Evolutionary conservation across 257 asterid species (phyloP).

Genomic region (Penstemon barbatus): DNA sequence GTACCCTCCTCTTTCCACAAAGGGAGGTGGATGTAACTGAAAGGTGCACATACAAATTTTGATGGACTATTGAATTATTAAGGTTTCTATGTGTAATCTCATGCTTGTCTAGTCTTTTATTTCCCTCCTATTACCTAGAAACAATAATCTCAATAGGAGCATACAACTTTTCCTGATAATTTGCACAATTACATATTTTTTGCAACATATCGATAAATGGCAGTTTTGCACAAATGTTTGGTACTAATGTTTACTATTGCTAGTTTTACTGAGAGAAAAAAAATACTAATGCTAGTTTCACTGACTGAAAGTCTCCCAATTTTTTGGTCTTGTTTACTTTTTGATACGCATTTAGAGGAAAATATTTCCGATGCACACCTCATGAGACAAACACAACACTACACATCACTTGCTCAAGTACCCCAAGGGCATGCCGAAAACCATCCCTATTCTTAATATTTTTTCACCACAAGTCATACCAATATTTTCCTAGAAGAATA

Average conservation of each 20-base stretch:
- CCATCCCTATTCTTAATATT: no score
- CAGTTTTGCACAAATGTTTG: neutral
- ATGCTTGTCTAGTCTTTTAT: neutral
- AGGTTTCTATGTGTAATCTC: neutral
- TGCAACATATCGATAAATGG: neutral
- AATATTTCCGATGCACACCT: no score
- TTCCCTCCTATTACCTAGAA: conserved; percentile 1
- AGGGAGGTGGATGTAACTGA: neutral
- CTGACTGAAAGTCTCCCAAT: neutral
- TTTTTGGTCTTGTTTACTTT: no score
- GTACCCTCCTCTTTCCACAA: neutral
- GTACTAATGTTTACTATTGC: neutral
- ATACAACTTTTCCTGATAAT: neutral
- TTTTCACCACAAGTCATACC: no score
- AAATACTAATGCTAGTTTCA: neutral
- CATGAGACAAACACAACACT: no score
- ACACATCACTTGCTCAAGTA: no score
- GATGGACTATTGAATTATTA: neutral
- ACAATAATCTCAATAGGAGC: neutral
- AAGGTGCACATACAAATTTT: no score
- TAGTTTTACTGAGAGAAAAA: no score
- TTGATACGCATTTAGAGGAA: no score
- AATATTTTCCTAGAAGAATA: no score
- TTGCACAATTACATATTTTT: neutral
- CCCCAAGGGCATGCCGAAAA: no score